A percentile compares a stretch with the other conserved stretches of the same genome.
Evolutionary conservation across 257 asterid species (phyloP).

Genomic region (Solanum okadae): DNA sequence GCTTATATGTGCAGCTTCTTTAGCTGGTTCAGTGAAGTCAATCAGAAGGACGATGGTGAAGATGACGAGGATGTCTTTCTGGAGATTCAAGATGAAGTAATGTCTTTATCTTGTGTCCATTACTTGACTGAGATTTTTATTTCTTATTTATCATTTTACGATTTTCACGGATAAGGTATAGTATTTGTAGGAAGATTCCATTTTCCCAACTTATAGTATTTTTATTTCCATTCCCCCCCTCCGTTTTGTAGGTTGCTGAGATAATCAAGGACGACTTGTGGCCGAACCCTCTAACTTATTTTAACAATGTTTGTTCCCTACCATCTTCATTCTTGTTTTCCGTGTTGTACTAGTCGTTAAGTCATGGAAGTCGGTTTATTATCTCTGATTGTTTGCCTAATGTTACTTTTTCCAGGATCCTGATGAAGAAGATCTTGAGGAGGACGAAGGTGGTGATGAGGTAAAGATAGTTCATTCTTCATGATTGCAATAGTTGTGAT

Average conservation of each 20-base stretch:
- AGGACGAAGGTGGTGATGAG: slow-evolving; percentile 25
- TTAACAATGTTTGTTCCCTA: slow-evolving; percentile 32
- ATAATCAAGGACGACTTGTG: slow-evolving; percentile 67
- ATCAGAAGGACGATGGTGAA: slow-evolving; percentile 51
- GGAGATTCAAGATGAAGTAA: slow-evolving; percentile 74
- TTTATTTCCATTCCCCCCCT: not conserved
- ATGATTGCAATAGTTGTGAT: not conserved
- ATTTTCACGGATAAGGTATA: not conserved
- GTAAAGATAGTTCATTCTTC: slow-evolving; percentile 13
- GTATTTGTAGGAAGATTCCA: not conserved
- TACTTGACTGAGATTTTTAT: not conserved
- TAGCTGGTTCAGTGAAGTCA: slow-evolving; percentile 61
- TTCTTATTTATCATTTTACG: not conserved
- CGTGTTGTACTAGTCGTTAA: not conserved
- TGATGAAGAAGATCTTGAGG: slow-evolving; percentile 57
- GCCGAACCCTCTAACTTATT: slow-evolving; percentile 62
- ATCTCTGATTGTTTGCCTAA: not conserved
- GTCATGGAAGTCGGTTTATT: not conserved
- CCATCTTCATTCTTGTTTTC: not conserved
- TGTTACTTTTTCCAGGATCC: slow-evolving; percentile 27
- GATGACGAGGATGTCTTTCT: slow-evolving; percentile 24
- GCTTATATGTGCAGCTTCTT: slow-evolving; percentile 61
- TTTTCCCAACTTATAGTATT: not conserved
- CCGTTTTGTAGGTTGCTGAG: slow-evolving; percentile 53
- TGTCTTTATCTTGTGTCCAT: not conserved